Conservation (phyloP, 1,284 basidiomycete genomes). For the Ustilago sp. region DNA sequence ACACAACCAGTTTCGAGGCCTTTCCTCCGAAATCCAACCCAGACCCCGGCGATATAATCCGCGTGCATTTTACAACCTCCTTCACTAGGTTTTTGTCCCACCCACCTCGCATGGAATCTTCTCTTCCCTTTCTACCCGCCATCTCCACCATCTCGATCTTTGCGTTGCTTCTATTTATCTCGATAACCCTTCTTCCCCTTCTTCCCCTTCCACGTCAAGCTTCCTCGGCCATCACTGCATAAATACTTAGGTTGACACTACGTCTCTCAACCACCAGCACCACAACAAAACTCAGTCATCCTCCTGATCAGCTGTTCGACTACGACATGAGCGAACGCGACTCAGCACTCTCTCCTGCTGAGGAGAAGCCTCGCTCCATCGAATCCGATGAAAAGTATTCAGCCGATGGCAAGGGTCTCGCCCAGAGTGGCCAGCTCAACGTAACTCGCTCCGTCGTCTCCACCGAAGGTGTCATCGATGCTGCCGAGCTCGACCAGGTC, state of each 20-base stretch:
- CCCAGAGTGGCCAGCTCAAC: slow-evolving; percentile 15
- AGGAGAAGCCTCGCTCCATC: slow-evolving; percentile 33
- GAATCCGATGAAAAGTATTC: slow-evolving; percentile 30
- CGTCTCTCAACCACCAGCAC: background rate
- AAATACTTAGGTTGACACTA: background rate
- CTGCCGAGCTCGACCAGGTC: slow-evolving; percentile 36
- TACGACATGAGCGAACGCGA: slow-evolving; percentile 25
- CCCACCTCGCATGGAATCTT: slow-evolving; percentile 24
- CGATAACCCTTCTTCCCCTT: background rate
- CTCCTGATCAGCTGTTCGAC: background rate
- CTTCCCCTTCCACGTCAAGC: background rate
- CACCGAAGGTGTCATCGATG: slow-evolving; percentile 47
- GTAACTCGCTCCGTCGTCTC: slow-evolving; percentile 42
- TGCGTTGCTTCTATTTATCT: background rate
- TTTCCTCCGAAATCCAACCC: background rate
- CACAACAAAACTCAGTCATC: background rate
- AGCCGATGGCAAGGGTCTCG: slow-evolving; percentile 18
- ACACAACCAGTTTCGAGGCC: slow-evolving; percentile 9
- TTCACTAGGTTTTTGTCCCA: background rate
- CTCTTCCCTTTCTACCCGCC: background rate
- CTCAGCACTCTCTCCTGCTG: slow-evolving; percentile 14
- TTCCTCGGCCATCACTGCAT: background rate
- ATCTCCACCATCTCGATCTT: slow-evolving; percentile 1
- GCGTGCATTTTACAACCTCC: background rate
- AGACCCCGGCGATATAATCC: slow-evolving; percentile 13